Base-by-base conservation (phyloP, 345 rosid species). In the Aquilaria sinensis region DNA sequence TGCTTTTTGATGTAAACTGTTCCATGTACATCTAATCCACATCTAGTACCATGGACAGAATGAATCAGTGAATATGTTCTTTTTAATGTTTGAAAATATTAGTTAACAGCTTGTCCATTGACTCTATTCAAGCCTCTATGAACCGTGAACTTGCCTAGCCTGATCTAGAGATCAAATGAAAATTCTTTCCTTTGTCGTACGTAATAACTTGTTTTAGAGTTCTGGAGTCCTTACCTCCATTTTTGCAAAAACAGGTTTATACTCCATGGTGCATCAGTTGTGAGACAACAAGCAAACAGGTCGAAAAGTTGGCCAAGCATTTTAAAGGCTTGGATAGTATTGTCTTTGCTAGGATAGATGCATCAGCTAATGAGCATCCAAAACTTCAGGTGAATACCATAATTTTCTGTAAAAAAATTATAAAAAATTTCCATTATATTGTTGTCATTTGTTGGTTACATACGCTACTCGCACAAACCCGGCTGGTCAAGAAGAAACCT, bases 181-280 rank as follows among this genome's bases (percentile, higher is more conserved):
- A 51, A 12, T 57, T 57, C 46, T 64, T 41, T 31, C 11, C 23
- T 45, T 1, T 57, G 16, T 8, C 41, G 51, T 58, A 0, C 12
- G 9, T 41, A 56, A 37, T 1, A 3, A 37, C 2, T 37, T 16
- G 31, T 8, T 14, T 11, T 14, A 29, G 33, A 3, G 15, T 13
- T 14, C 47, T 46, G 64, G 45, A 68, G 64, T 31, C 55, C 1
- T 12, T 73, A 57, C 46, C 51, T 60, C 2, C 47, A 51, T 45
- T 37, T 37, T 65, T 71, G 31, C 57, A 45, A 8, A 43, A 67
- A 69, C 67, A 89, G 92, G 84, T 92, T n/a, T 69, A 84, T 63
- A 81, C 88, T 6, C 91, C 97, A n/a, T 92, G 96, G 96, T 89
- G 93, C 80, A 64, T 77, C 69, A 77, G 74, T 57, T 89, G 96